Evolutionary conservation across 176 grass and related monocot genomes (phyloP), one percentile per base, ranked within the genome.

Genomic region (Rhynchospora breviuscula): DNA sequence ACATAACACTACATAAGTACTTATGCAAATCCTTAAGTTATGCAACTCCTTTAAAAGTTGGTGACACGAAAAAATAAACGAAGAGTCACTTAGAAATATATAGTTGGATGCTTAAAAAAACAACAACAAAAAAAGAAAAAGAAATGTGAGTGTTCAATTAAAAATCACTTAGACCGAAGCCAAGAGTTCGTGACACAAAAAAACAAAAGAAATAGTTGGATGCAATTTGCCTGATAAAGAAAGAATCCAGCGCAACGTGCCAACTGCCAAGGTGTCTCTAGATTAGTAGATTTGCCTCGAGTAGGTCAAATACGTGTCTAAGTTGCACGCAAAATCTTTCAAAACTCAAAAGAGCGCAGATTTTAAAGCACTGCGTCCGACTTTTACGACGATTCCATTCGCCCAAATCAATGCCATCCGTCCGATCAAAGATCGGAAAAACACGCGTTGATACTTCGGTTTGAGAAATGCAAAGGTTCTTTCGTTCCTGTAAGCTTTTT

Each of bases 221-320:
- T 21, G 23, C 74, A 79, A 51, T 69, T 1, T 44, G 17, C 18
- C 64, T 22, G 72, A 77, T 8, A 12, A 54, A 54, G 23, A 12
- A 33, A 58, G 52, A 59, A 60, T 33, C 15, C 75, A 5, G 54
- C 22, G 51, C 26, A 29, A 1, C 26, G 26, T n/a, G n/a, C n/a
- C 15, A n/a, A 26, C 43, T 72, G 40, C n/a, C 44, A 73, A 43
- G 21, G 69, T 73, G 44, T 48, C 21, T 48, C 18, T 49, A 21
- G 10, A 51, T 74, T 74, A 51, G 45, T 51, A 14, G 29, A 61
- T 80, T 60, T 57, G 57, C 53, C 76, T 80, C 77, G 77, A 44
- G 13, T n/a, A 43, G 53, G 25, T 44, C 51, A 80, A 80, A 18
- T 21, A 57, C 77, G 43, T 59, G 29, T n/a, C 23, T 57, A 17